These are phyloP conservation scores for Candida loeiensis DNA, from an alignment of 805 yeast genomes.

Conservation along the genomic window DNA sequence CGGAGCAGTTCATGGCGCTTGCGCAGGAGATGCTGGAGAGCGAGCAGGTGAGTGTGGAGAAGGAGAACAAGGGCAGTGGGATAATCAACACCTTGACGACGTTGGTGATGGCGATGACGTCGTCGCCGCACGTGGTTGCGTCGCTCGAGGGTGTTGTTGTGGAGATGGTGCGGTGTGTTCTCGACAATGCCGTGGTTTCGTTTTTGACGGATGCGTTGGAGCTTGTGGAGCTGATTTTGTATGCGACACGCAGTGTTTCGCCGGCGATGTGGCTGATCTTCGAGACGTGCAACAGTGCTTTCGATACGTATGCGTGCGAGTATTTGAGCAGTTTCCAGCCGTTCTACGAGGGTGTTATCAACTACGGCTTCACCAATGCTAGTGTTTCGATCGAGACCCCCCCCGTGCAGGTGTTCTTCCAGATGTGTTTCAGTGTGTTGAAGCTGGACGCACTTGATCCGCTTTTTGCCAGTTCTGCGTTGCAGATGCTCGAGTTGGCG, in stretches of 20 bases:
- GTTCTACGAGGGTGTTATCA: constrained; percentile 53
- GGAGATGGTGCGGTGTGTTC: constrained; percentile 31
- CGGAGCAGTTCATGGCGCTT: constrained; percentile 68
- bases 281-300: constrained; percentile 47
- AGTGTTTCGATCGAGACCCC: constrained; percentile 36
- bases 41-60: constrained; percentile 25
- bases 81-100: constrained; percentile 41
- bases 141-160: constrained; percentile 32
- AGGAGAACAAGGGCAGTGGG: constrained; percentile 44
- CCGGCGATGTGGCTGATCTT: constrained; percentile 53
- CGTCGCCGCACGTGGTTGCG: constrained; percentile 36
- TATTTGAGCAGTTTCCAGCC: constrained; percentile 54
- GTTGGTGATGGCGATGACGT: constrained; percentile 40
- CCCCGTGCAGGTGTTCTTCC: constrained; percentile 35
- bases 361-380: constrained; percentile 45
- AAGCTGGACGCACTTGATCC: constrained; percentile 36
- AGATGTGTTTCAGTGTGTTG: constrained; percentile 34
- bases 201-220: constrained; percentile 39
- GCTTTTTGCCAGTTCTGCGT: constrained; percentile 36
- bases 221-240: constrained; percentile 49
- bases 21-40: constrained; percentile 53
- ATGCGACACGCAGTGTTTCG: constrained; percentile 51
- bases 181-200: constrained; percentile 38
- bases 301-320: constrained; percentile 58
- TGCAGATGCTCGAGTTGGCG: constrained; percentile 29